Evolutionary conservation across 2,329 filamentous ascomycete species (phyloP), one percentile per base, ranked within the genome.

Genomic region (Apiospora rasikravindrae): DNA sequence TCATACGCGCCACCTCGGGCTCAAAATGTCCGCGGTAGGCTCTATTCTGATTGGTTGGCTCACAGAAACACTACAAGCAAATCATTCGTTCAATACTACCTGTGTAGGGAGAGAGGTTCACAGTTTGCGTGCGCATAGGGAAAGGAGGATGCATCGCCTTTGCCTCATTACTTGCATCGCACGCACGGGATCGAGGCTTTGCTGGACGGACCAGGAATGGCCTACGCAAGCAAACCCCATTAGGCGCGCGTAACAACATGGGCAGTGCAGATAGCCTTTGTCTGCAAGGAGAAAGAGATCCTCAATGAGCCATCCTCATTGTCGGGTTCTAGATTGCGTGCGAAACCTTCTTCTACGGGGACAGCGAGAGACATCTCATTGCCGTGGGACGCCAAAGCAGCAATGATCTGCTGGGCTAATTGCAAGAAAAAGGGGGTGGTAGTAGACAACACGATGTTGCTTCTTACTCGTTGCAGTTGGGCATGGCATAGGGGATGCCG

Each of bases 331-430:
- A 64, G 57, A 64, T 40, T 64, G 33, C 33, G 14, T 24, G 22
- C 57, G 57, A 64, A 64, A 64, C 57, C 57, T 64, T 64, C 33
- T 61, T 37, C 53, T 61, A 61, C 53, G 53, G 53, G 26, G 53
- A 61, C 29, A 61, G 53, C 53, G 53, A 61, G 53, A 61, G 53
- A 61, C 53, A 61, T 61, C 24, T 61, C 26, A 16, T 33, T 61
- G 22, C 45, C 22, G 45, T n/a, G 19, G 19, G 1, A 49, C 45
- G 8, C 45, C 29, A 61, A 61, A 61, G 19, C 8, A 61, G 53
- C 22, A 61, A 33, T 61, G 53, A 61, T 61, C 53, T 37, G 29
- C 53, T 11, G 29, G 53, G 19, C 29, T 33, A 37, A 29, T 37
- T 19, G 29, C 26, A 37, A 49, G 19, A 49, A 49, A 49, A 61